Base-by-base conservation (phyloP, 306 rosid species). In the Clitoria ternatea region DNA sequence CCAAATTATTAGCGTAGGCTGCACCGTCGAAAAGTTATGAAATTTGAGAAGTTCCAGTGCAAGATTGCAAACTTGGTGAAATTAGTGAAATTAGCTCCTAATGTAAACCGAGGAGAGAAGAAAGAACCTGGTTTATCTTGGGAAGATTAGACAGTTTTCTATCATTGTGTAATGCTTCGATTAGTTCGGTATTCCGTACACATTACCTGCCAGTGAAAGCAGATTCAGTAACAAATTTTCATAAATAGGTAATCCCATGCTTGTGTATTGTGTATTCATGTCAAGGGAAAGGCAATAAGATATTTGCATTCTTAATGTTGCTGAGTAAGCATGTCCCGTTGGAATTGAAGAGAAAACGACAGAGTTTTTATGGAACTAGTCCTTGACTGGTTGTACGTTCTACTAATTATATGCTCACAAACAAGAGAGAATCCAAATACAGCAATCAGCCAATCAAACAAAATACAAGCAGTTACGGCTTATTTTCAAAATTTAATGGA, bases 1-100 rank as follows among this genome's bases (percentile, higher is more conserved):
- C 97, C 98, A 93, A 44, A 93, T 72, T 57, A 93, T 74, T 17
- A 85, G 80, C 22, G 97, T 82, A 22, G 90, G 90, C 98, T 94
- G 89, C 81, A 81, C 36, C 48, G 61, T 74, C 13, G 32, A 73
- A 36, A 76, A 59, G 23, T 13, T 29, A 36, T 23, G 49, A 55
- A 49, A 57, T 42, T 33, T 35, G 18, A 65, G 39, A 79, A 49
- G 24, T 19, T 33, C 45, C 20, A 35, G 2, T 19, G 27, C 59
- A 70, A 78, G 49, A 73, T 48, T 22, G 39, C 55, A 65, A 45
- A 45, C 20, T 18, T 15, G 22, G 45, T 44, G 18, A 32, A 11
- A n/a, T n/a, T n/a, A n/a, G n/a, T n/a, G n/a, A n/a, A n/a, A 36
- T 72, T 5, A 50, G 74, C 26, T 39, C 48, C 39, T 26, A 8